Base-by-base conservation (phyloP, 495 filamentous ascomycete genomes). In the Pyronema domesticum region DNA sequence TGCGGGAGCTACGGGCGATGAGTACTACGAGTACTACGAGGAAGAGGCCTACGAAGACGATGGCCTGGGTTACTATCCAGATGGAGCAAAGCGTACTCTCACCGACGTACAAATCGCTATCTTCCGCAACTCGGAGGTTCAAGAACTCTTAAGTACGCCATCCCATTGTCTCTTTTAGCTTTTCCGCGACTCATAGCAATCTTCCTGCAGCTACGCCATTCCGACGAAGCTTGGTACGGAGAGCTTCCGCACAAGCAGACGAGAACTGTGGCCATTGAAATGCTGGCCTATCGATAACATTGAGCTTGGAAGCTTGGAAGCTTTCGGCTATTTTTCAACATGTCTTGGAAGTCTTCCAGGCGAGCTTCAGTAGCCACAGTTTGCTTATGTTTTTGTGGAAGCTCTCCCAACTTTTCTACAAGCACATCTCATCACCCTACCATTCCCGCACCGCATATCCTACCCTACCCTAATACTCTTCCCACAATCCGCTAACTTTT, bases 31-130 rank as follows among this genome's bases (percentile, higher is more conserved):
- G 13, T 43, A 13, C 50, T 10, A 33, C 37, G 50, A 34, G 1
- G 10, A 40, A 8, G 36, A 14, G 18, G 37, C 11, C 36, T 18
- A 74, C 9, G 72, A 75, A 4, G 75, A 85, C 13, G 82, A 91
- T 59, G 81, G 72, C 7, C 74, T 95, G 10, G 93, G 89, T 18
- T 91, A 87, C 67, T 98, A 95, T 63, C 71, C 76, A 6, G 89
- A 96, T 59, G 89, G 93, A 11, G 78, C 80, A 52, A 94, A 94
- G 66, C 80, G 93, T 6, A 95, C 88, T 6, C 71, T 98, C 49
- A 96, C 93, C 1, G 85, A 95, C 66, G 84, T 85, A 54, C 83
- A 98, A 68, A 85, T 95, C 44, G 79, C 74, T 14, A 91, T 94
- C 39, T 95, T 96, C 64, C 73, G 91, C 55, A 83, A 91, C 65